These are phyloP conservation scores for Fusarium chlamydosporum DNA, from an alignment of 2,329 filamentous ascomycete genomes.

Conservation along the genomic window DNA sequence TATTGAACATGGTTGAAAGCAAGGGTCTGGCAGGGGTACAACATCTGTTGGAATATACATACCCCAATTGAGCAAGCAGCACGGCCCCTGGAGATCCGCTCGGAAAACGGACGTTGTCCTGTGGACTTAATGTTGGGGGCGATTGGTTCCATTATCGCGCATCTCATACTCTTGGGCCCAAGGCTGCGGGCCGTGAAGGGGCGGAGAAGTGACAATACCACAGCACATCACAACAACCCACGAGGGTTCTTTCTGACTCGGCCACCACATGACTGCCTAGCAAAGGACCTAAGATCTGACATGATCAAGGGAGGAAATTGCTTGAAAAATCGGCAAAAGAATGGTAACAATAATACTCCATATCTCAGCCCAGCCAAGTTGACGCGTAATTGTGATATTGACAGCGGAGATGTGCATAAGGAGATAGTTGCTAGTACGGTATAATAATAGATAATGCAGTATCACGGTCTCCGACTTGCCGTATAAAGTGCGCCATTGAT, in stretches of 20 bases:
- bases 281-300: slow-evolving; percentile 33
- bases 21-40: slow-evolving; percentile 35
- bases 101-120: slow-evolving; percentile 33
- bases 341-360: slow-evolving; percentile 31
- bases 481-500: slow-evolving; percentile 35
- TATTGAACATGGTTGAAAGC: slow-evolving; percentile 38
- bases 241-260: slow-evolving; percentile 31
- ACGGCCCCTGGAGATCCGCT: slow-evolving; percentile 37
- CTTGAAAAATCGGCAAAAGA: slow-evolving; percentile 14
- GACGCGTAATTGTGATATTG: slow-evolving; percentile 34
- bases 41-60: slow-evolving; percentile 34
- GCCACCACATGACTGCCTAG: slow-evolving; percentile 15
- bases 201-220: slow-evolving; percentile 39
- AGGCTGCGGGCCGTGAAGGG: slow-evolving; percentile 28
- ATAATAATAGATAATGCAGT: slow-evolving; percentile 29
- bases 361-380: slow-evolving; percentile 29
- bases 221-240: slow-evolving; percentile 31
- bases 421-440: not conserved
- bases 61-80: slow-evolving; percentile 43
- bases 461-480: slow-evolving; percentile 1
- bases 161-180: slow-evolving; percentile 21
- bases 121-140: slow-evolving; percentile 22
- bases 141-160: slow-evolving; percentile 21
- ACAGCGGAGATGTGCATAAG: slow-evolving; percentile 11
- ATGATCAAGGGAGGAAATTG: slow-evolving; percentile 21